phyloP scores from a whole-genome alignment of 176 grass and related monocot genomes.

The Bonia amplexicaulis region DNA sequence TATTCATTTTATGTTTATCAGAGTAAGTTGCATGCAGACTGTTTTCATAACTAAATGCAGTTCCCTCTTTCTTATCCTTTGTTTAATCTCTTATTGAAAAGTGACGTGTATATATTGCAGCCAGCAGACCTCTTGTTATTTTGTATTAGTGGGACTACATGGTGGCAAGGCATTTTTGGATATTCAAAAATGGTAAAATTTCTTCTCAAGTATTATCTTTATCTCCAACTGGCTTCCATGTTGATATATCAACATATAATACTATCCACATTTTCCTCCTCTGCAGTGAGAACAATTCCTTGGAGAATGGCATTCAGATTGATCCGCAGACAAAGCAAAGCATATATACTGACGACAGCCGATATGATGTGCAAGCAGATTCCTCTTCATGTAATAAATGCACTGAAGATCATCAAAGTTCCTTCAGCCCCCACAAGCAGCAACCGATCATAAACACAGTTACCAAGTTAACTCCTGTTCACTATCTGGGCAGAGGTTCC shows the following conservation, averaged over 20 bases:
- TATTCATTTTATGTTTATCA: background rate
- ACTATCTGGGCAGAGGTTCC: constrained; percentile 45
- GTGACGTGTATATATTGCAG: constrained; percentile 44
- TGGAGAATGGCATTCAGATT: constrained; percentile 28
- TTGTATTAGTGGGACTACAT: constrained; percentile 60
- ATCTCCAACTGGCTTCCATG: constrained; percentile 15
- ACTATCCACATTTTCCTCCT: constrained; percentile 1
- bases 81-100: constrained; percentile 15
- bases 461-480: constrained; percentile 52
- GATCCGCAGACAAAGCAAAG: constrained; percentile 1
- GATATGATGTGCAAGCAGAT: constrained; percentile 17
- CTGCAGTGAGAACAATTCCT: constrained; percentile 29
- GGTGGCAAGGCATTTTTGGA: constrained; percentile 19
- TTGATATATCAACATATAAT: constrained; percentile 15
- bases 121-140: constrained; percentile 48
- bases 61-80: constrained; percentile 4
- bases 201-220: constrained; percentile 25
- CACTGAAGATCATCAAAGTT: constrained; percentile 30
- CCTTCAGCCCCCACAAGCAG: constrained; percentile 24
- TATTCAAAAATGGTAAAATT: constrained; percentile 53
- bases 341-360: constrained; percentile 5
- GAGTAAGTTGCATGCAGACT: background rate
- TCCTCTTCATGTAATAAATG: constrained; percentile 29
- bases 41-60: background rate
- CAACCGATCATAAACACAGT: constrained; percentile 33